Percentiles rank a stretch among this genome's conserved stretches.
phyloP scores from a whole-genome alignment of 2,329 filamentous ascomycete species.

The Sordariomycetes sp. region DNA sequence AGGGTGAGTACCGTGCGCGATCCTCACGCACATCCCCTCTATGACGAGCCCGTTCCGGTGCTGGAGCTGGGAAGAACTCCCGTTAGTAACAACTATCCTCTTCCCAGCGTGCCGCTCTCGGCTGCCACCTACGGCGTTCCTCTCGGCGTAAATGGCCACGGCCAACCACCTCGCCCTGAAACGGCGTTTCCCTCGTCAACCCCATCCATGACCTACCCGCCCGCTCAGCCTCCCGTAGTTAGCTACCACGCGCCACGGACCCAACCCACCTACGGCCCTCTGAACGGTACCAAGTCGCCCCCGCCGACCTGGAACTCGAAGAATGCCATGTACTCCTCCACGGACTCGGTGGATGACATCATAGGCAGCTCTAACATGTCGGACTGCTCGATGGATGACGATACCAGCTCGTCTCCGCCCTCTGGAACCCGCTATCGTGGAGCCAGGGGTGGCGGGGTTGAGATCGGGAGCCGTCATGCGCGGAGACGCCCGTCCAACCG shows the following conservation, averaged over 20 bases:
- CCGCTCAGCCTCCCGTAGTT: not conserved
- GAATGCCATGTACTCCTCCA: slow-evolving; percentile 33
- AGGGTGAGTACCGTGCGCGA: not conserved
- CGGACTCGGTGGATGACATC: slow-evolving; percentile 48
- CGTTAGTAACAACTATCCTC: not conserved
- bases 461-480: not conserved
- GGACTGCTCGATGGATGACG: slow-evolving; percentile 49
- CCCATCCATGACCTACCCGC: not conserved
- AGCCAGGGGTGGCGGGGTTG: slow-evolving; percentile 6
- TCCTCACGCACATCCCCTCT: not conserved
- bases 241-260: not conserved
- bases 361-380: slow-evolving; percentile 46
- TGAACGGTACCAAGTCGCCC: slow-evolving; percentile 2
- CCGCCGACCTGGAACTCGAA: slow-evolving; percentile 1
- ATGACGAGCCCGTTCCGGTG: not conserved
- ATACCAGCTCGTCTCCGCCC: slow-evolving; percentile 22
- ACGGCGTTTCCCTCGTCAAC: not conserved
- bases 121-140: not conserved
- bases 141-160: slow-evolving; percentile 3
- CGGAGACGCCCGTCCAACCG: slow-evolving; percentile 68
- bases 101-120: not conserved
- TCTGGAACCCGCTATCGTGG: slow-evolving; percentile 11
- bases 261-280: not conserved
- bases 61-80: not conserved
- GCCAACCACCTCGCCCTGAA: slow-evolving; percentile 1